phyloP scores from a whole-genome alignment of 768 basidiomycete species.

The Boletus vermiculosoides region DNA sequence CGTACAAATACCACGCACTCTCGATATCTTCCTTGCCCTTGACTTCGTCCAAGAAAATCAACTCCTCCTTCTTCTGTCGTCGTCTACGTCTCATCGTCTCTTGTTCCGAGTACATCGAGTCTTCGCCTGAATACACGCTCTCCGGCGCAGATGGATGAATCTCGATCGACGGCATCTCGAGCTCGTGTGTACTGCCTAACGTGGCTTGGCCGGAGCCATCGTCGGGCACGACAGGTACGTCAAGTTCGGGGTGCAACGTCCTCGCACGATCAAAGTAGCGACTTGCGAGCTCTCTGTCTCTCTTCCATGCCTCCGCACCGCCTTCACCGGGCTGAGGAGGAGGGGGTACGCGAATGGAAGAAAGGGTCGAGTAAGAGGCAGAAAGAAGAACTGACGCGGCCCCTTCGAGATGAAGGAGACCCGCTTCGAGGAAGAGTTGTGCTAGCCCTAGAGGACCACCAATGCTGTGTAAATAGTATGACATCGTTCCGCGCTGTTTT shows the following conservation, averaged over 20 bases:
- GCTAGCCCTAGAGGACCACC: constrained; percentile 69
- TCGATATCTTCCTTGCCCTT: constrained; percentile 58
- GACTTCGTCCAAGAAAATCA: constrained; percentile 44
- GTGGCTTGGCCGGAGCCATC: constrained; percentile 35
- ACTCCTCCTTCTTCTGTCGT: constrained; percentile 57
- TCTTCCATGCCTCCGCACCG: constrained; percentile 70
- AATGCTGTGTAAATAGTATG: constrained; percentile 64
- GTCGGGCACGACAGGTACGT: constrained; percentile 65
- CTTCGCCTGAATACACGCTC: constrained; percentile 29
- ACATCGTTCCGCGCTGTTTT: constrained; percentile 48
- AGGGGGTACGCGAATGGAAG: constrained; percentile 69
- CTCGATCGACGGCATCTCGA: constrained; percentile 72
- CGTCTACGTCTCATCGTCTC: constrained; percentile 41
- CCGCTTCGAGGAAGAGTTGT: constrained; percentile 75
- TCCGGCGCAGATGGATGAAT: constrained; percentile 32
- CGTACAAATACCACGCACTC: constrained; percentile 74
- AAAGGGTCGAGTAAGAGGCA: constrained; percentile 72
- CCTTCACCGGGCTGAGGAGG: constrained; percentile 50
- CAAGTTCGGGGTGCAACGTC: constrained; percentile 56
- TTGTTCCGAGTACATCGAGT: constrained; percentile 30
- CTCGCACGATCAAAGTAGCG: constrained; percentile 73
- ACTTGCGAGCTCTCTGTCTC: constrained; percentile 68
- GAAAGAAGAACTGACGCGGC: constrained; percentile 69
- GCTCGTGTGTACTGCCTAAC: constrained; percentile 36
- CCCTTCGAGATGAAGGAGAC: constrained; percentile 79